Percentiles rank a stretch among this genome's conserved stretches.
These are phyloP conservation scores for Colletotrichum gloeosporioides DNA, from an alignment of 2,329 filamentous ascomycete genomes.

Conservation along the genomic window DNA sequence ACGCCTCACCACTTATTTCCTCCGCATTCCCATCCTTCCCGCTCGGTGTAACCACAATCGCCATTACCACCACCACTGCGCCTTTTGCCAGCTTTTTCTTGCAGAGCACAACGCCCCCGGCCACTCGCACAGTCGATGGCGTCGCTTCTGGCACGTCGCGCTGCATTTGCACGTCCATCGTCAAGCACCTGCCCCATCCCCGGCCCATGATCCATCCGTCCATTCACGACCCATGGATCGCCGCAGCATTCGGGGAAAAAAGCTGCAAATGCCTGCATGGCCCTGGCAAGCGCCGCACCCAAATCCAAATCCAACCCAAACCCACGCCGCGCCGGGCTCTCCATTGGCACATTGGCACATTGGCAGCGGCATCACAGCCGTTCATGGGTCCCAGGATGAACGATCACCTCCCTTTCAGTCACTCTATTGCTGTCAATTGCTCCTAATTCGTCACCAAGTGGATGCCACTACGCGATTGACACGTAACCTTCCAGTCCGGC, in stretches of 20 bases:
- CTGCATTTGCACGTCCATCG: background rate
- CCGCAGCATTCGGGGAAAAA: background rate
- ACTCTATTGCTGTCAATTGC: background rate
- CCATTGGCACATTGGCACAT: background rate
- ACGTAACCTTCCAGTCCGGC: constrained; percentile 11
- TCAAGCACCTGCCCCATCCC: background rate
- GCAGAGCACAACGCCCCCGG: background rate
- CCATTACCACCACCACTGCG: background rate
- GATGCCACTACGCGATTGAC: constrained; percentile 15
- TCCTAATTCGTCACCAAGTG: constrained; percentile 16
- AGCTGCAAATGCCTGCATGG: background rate
- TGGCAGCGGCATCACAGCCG: constrained; percentile 9
- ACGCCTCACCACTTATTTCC: background rate
- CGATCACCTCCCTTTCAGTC: constrained; percentile 13
- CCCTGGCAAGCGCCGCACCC: constrained; percentile 8
- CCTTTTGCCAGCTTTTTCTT: background rate
- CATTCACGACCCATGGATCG: background rate
- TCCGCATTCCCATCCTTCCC: background rate
- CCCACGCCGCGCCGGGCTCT: background rate
- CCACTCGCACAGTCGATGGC: background rate
- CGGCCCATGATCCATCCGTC: background rate
- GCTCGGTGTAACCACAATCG: background rate
- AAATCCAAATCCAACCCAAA: background rate
- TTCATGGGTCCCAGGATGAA: background rate
- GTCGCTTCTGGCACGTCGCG: background rate